Percentiles rank a stretch among this genome's conserved stretches.
Conservation (phyloP, 371 early-diverging fungal species). For the Rhizopus sp. region DNA sequence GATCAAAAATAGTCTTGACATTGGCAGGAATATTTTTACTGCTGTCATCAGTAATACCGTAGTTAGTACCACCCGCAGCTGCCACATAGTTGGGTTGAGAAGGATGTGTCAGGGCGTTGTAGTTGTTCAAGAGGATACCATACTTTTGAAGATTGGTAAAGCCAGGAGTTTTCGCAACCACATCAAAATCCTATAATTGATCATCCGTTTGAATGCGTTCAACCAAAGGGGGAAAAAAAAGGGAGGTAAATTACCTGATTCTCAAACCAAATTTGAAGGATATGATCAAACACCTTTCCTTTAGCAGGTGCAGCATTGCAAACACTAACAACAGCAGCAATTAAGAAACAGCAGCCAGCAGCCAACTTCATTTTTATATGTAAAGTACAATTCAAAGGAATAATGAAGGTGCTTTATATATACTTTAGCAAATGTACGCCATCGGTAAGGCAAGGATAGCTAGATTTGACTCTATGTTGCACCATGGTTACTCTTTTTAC, state of each 20-base stretch:
- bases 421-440: too few species aligned
- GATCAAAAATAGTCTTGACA: slow-evolving; percentile 49
- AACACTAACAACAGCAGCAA: not conserved
- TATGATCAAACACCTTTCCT: slow-evolving; percentile 38
- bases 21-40: slow-evolving; percentile 24
- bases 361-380: not conserved
- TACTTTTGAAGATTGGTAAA: slow-evolving; percentile 21
- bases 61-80: slow-evolving; percentile 25
- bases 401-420: not conserved
- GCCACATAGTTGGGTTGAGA: slow-evolving; percentile 55
- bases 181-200: slow-evolving; percentile 22
- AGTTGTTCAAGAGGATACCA: slow-evolving; percentile 50
- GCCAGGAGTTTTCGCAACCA: slow-evolving; percentile 15
- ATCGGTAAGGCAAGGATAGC: too few species aligned
- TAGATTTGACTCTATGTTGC: not conserved
- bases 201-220: not conserved
- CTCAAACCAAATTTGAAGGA: slow-evolving; percentile 40
- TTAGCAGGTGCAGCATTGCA: slow-evolving; percentile 2
- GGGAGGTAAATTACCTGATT: slow-evolving; percentile 29
- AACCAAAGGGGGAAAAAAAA: not conserved
- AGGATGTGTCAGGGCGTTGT: slow-evolving; percentile 50
- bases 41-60: slow-evolving; percentile 25
- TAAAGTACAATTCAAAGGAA: not conserved
- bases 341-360: not conserved
- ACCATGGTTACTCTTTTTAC: not conserved